Evolutionary conservation across 2,329 filamentous ascomycete species (phyloP), one percentile per base, ranked within the genome.

Genomic region (Cercospora sesami): DNA sequence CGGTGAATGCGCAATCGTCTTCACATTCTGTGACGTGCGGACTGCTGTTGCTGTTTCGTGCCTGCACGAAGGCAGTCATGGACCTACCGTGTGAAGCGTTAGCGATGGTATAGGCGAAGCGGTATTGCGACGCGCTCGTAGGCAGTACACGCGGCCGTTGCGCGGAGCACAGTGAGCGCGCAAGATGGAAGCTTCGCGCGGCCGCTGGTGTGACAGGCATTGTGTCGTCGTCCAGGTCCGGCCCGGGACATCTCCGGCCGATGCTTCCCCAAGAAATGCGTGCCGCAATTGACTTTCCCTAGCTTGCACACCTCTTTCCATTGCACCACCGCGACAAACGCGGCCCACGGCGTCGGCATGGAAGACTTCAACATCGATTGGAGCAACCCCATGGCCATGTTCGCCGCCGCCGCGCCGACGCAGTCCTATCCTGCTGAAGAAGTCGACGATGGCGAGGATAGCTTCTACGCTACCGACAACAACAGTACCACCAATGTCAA

Each of bases 391-490:
- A 70, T 73, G 73, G 68, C 64, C 26, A 64, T 69, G 60, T 69
- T 71, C 60, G 61, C 64, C 58, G 55, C 67, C 28, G 30, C 28
- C 26, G 58, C 60, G n/a, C 66, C 45, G 12, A 64, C 63, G 60
- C 60, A 64, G 42, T 21, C 60, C 18, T 61, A 69, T 30, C 62
- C 66, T 26, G 64, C 65, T 55, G 64, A 61, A 31, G 64, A 69
- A 58, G 68, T 64, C 63, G 72, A 73, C 48, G 74, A 73, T 30
- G 68, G 72, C 62, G 67, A 69, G 14, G 66, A 73, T 30, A 69
- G 72, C 59, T 74, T 74, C 59, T 73, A 73, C 64, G 72, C 67
- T 23, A 8, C 21, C 57, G 64, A 72, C 42, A 62, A 53, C 64
- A 66, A 59, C 51, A 66, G 30, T 16, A 48, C 28, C 62, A 57